Evolutionary conservation across 2,329 filamentous ascomycete species (phyloP), one percentile per base, ranked within the genome.

Genomic region (Colletotrichum musae): DNA sequence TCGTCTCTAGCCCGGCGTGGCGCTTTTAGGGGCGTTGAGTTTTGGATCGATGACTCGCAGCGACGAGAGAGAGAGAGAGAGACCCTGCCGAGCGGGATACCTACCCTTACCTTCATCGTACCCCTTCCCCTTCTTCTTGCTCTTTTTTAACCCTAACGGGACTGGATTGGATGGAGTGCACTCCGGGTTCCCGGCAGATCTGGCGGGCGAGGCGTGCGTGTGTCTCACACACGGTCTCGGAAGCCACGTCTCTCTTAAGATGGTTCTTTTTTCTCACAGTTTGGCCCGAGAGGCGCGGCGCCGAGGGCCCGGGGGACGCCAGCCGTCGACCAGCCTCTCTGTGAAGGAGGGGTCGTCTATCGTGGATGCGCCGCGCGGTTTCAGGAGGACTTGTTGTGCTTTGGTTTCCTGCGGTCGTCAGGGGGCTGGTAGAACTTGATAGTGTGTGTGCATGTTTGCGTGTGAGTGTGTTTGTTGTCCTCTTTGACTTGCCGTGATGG

Each of bases 311-410:
- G 32, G 3, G 32, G 10, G 32, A 36, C 32, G 32, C 32, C 7
- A 36, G 32, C 6, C 28, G 6, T 32, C 28, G 28, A 9, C 28
- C 10, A 43, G 39, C 10, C 39, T 43, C 39, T 12, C 39, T 9
- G 39, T 18, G 28, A 43, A 16, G 12, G 10, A 13, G 4, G 16
- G 6, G 43, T 53, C 15, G 32, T 26, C 21, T 16, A 24, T 24
- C 48, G 26, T 15, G 41, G n/a, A n/a, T n/a, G 50, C 59, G 59
- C 43, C 58, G 43, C 36, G 51, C 56, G 58, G 58, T 67, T 67
- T 67, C 64, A 67, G 64, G 64, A 21, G 28, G 13, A 43, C 41
- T 54, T 43, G n/a, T 36, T 15, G 21, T 36, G 41, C 28, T 48
- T 13, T 9, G 41, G 15, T 58, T 47, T 21, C 24, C 15, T 24